phyloP scores from a whole-genome alignment of 78 protist species.

The Dictyostelium purpureum region DNA sequence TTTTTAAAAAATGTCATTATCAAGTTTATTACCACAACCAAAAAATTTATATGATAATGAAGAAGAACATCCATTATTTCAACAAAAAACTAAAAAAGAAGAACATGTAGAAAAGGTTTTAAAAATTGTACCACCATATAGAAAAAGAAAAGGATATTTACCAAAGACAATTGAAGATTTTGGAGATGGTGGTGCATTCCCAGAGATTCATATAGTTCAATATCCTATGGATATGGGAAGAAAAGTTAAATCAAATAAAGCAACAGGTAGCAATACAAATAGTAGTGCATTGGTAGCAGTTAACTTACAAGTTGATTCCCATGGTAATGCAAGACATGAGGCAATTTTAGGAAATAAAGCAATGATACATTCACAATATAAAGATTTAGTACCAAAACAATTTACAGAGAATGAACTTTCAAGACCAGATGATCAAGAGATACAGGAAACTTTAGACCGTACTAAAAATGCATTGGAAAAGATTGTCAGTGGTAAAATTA shows the following conservation, averaged over 20 bases:
- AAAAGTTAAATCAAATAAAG: slow-evolving; percentile 4
- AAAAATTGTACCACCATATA: slow-evolving; percentile 74
- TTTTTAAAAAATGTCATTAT: background rate
- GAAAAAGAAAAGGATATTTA: slow-evolving; percentile 64
- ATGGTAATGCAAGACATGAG: slow-evolving; percentile 67
- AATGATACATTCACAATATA: slow-evolving; percentile 35
- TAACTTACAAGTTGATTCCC: slow-evolving; percentile 24
- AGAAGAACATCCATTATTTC: slow-evolving; percentile 48
- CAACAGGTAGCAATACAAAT: background rate
- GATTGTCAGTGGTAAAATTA: slow-evolving; percentile 63
- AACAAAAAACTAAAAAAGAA: background rate
- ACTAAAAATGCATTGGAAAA: slow-evolving; percentile 81
- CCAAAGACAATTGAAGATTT: slow-evolving; percentile 88
- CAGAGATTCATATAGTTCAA: slow-evolving; percentile 94
- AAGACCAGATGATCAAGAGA: slow-evolving; percentile 85
- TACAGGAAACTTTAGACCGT: slow-evolving; percentile 55
- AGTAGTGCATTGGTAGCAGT: slow-evolving; percentile 29
- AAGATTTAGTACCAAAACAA: slow-evolving; percentile 74
- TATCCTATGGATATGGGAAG: slow-evolving; percentile 94
- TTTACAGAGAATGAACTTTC: slow-evolving; percentile 71
- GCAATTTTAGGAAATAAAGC: slow-evolving; percentile 40
- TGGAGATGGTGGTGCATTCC: slow-evolving; percentile 97
- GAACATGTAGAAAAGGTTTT: background rate
- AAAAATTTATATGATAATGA: slow-evolving; percentile 29
- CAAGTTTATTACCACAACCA: slow-evolving; percentile 42